A percentile compares a stretch with the other conserved stretches of the same genome.
phyloP scores from a whole-genome alignment of 108 stramenopile genomes.

The Seminavis robusta region DNA sequence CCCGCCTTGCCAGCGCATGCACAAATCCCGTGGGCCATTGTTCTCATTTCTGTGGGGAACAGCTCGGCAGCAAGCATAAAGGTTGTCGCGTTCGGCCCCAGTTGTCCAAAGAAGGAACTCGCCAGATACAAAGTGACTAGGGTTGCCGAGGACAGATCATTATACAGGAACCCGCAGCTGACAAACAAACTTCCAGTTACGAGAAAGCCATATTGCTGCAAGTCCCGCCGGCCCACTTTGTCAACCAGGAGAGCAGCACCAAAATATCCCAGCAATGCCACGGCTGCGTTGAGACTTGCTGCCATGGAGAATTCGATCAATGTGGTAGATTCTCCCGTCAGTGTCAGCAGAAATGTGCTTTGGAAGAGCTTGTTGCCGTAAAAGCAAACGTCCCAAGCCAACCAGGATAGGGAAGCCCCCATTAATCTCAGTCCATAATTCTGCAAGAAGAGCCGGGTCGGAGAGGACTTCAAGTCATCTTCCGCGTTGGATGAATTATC shows the following conservation, averaged over 20 bases:
- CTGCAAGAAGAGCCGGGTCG: constrained; percentile 21
- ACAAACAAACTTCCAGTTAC: constrained; percentile 66
- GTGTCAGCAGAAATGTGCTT: constrained; percentile 47
- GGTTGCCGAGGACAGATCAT: constrained; percentile 33
- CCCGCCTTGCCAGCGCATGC: constrained; percentile 70
- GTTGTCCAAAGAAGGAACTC: constrained; percentile 69
- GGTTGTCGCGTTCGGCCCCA: constrained; percentile 76
- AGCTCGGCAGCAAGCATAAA: constrained; percentile 63
- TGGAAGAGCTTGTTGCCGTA: constrained; percentile 85
- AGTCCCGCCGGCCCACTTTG: constrained; percentile 39
- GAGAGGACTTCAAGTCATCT: background rate
- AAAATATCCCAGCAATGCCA: constrained; percentile 71
- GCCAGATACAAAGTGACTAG: constrained; percentile 55
- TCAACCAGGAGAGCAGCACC: constrained; percentile 65
- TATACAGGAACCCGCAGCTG: constrained; percentile 42
- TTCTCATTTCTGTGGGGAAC: constrained; percentile 64
- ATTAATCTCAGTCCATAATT: constrained; percentile 65
- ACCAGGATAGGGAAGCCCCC: constrained; percentile 58
- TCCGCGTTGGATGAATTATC: background rate
- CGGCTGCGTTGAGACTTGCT: constrained; percentile 60
- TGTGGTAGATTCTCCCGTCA: constrained; percentile 47
- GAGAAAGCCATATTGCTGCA: constrained; percentile 63
- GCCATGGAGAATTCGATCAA: constrained; percentile 44
- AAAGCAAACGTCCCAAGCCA: constrained; percentile 77
- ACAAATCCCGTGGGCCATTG: constrained; percentile 68